These are phyloP conservation scores for Pharus latifolius DNA, from an alignment of 176 grass and related monocot species.

Conservation along the genomic window DNA sequence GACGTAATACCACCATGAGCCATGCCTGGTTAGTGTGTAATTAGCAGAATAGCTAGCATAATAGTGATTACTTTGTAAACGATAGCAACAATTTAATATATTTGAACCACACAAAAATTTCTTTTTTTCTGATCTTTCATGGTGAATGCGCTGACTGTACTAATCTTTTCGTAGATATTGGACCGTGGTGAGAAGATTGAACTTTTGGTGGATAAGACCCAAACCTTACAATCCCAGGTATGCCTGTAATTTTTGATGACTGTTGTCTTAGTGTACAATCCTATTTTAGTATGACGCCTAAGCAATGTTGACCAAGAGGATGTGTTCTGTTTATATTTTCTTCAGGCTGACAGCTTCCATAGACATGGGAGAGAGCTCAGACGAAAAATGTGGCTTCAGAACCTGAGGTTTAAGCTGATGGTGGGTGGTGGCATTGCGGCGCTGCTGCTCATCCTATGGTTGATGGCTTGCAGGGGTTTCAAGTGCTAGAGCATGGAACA, in stretches of 20 bases:
- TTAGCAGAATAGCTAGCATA: background rate
- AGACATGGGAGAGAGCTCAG: constrained; percentile 92
- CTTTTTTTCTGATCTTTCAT: background rate
- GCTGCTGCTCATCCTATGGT: constrained; percentile 70
- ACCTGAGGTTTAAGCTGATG: constrained; percentile 82
- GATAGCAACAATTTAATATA: background rate
- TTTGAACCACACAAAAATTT: background rate
- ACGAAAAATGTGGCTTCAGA: constrained; percentile 98
- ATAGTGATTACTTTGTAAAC: too few species aligned
- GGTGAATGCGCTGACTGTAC: background rate
- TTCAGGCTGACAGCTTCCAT: constrained; percentile 92
- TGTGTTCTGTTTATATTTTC: constrained; percentile 2
- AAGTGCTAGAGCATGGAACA: constrained; percentile 35
- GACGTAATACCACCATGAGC: too few species aligned
- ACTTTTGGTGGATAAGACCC: constrained; percentile 87
- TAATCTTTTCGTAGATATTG: constrained; percentile 48
- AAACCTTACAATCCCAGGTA: constrained; percentile 94
- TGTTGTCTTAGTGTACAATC: background rate
- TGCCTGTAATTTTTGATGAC: background rate
- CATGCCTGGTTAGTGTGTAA: background rate
- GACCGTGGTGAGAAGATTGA: constrained; percentile 97
- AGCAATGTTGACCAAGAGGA: background rate
- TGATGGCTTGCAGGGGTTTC: constrained; percentile 71
- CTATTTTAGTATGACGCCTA: background rate
- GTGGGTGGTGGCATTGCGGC: constrained; percentile 41